phyloP scores from a whole-genome alignment of 1,139 yeast genomes.

The Blastobotrys apis region DNA sequence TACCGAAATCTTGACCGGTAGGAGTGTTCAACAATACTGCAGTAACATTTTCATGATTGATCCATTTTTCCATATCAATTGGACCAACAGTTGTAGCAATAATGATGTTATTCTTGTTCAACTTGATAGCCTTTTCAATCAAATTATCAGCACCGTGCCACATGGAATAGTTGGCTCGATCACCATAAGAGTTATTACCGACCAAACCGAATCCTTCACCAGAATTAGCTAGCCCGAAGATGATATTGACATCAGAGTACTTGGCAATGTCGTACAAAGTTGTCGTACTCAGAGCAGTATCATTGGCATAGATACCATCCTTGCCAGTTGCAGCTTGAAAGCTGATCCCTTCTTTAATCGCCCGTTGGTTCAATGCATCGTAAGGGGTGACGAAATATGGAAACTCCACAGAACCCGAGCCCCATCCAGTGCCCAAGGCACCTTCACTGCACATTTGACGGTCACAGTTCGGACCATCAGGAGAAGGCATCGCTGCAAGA shows the following conservation, averaged over 20 bases:
- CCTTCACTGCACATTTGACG: slow-evolving; percentile 22
- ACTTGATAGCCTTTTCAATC: slow-evolving; percentile 46
- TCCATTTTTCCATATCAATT: slow-evolving; percentile 57
- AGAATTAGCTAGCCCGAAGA: slow-evolving; percentile 41
- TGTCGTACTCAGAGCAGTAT: background rate
- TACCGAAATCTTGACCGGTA: slow-evolving; percentile 52
- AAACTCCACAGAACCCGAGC: slow-evolving; percentile 48
- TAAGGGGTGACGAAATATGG: slow-evolving; percentile 55
- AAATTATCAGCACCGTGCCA: slow-evolving; percentile 61
- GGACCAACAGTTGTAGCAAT: slow-evolving; percentile 60
- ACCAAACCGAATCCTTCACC: slow-evolving; percentile 9
- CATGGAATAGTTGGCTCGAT: slow-evolving; percentile 49
- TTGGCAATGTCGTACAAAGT: slow-evolving; percentile 21
- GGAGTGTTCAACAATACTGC: slow-evolving; percentile 55
- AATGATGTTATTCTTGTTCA: slow-evolving; percentile 52
- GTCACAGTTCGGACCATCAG: slow-evolving; percentile 7
- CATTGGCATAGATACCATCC: slow-evolving; percentile 22
- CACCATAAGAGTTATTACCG: slow-evolving; percentile 40
- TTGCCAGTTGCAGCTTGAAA: slow-evolving; percentile 47
- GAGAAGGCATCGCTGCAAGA: slow-evolving; percentile 5
- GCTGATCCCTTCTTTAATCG: slow-evolving; percentile 20
- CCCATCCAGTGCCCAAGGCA: slow-evolving; percentile 41
- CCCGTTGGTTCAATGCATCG: slow-evolving; percentile 29
- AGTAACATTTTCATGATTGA: slow-evolving; percentile 54
- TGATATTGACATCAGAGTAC: slow-evolving; percentile 50